Conservation (phyloP, 2,329 filamentous ascomycete genomes). For the Fusarium anguioides region DNA sequence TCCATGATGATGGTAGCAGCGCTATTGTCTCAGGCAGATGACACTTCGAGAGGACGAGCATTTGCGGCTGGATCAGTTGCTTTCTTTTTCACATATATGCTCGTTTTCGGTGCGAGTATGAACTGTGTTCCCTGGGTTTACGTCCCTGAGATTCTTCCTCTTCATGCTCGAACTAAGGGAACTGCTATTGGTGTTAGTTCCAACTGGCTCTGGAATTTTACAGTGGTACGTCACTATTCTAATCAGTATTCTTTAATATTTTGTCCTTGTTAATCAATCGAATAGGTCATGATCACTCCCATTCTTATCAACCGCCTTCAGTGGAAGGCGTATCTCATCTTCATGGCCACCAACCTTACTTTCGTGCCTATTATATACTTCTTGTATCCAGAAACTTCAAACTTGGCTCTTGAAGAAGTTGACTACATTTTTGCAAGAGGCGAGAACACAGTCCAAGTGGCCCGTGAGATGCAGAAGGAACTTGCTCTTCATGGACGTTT, state of each 20-base stretch:
- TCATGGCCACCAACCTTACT: slow-evolving; percentile 10
- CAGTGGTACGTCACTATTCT: neutral
- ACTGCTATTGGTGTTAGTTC: slow-evolving; percentile 39
- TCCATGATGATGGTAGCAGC: slow-evolving; percentile 41
- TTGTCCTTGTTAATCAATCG: neutral
- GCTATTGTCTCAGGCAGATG: slow-evolving; percentile 29
- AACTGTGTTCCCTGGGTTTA: slow-evolving; percentile 44
- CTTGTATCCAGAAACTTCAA: slow-evolving; percentile 11
- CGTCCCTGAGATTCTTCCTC: slow-evolving; percentile 37
- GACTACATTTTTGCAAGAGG: slow-evolving; percentile 19
- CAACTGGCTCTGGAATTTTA: slow-evolving; percentile 23
- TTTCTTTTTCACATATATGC: slow-evolving; percentile 39
- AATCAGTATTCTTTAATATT: too few relatives aligned
- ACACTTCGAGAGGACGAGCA: slow-evolving; percentile 11
- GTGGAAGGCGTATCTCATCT: slow-evolving; percentile 23
- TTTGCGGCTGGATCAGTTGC: slow-evolving; percentile 31
- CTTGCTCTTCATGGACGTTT: neutral
- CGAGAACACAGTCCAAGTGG: slow-evolving; percentile 11
- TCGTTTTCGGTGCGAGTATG: slow-evolving; percentile 35
- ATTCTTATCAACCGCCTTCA: slow-evolving; percentile 14
- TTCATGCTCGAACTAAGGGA: slow-evolving; percentile 30
- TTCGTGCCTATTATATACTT: slow-evolving; percentile 4
- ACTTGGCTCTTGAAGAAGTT: slow-evolving; percentile 9
- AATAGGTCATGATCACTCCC: slow-evolving; percentile 63
- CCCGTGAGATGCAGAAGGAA: slow-evolving; percentile 9